phyloP scores from a whole-genome alignment of 371 early-diverging fungal species.

The Mucor velutinosus region DNA sequence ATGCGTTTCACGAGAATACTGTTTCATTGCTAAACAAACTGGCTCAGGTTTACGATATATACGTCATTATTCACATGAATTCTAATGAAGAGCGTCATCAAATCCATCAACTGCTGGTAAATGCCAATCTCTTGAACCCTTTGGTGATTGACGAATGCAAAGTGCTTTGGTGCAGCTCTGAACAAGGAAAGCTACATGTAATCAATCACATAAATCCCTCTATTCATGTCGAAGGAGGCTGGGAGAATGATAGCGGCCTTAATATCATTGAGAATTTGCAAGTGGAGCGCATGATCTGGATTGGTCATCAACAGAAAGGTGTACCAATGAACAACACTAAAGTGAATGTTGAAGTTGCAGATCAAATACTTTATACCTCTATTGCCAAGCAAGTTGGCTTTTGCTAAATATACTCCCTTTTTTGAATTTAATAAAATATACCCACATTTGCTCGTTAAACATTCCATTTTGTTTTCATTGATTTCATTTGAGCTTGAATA shows the following conservation, averaged over 20 bases:
- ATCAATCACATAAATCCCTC: conserved; percentile 41
- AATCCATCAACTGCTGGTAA: conserved; percentile 32
- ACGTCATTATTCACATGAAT: conserved; percentile 41
- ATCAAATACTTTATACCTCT: conserved; percentile 34
- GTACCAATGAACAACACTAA: conserved; percentile 26
- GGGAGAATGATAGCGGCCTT: conserved; percentile 45
- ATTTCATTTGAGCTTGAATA: not conserved
- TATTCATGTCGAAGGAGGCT: conserved; percentile 52
- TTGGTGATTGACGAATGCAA: conserved; percentile 21
- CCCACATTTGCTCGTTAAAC: not conserved
- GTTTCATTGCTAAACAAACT: conserved; percentile 25
- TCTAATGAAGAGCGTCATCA: conserved; percentile 35
- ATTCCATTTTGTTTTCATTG: not conserved
- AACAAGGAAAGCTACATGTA: conserved; percentile 44
- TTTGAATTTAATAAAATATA: not conserved
- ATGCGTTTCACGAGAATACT: conserved; percentile 49
- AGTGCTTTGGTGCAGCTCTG: conserved; percentile 39
- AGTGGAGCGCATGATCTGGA: conserved; percentile 39
- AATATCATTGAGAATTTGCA: conserved; percentile 34
- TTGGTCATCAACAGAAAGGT: not conserved
- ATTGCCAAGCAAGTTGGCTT: conserved; percentile 28
- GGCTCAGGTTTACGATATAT: conserved; percentile 39
- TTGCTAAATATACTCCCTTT: not conserved
- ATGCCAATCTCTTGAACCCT: conserved; percentile 18
- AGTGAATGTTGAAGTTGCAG: conserved; percentile 35